phyloP scores from a whole-genome alignment of 192 early-diverging fungal genomes.

The Coemansia sp. region DNA sequence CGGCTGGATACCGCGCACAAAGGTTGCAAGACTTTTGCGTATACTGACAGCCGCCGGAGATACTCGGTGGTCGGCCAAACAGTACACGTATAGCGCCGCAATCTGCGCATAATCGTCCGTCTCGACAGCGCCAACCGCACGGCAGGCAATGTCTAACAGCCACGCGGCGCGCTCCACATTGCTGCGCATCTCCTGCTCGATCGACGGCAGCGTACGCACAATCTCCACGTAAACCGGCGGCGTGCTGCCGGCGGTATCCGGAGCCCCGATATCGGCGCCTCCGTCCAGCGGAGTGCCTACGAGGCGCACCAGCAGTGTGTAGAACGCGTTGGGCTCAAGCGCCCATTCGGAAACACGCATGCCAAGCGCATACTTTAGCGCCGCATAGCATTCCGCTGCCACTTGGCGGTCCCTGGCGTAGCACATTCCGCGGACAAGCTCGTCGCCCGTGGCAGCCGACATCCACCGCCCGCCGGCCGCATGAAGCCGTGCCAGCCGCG shows the following conservation, averaged over 20 bases:
- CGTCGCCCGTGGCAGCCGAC: not conserved
- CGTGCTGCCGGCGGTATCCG: not conserved
- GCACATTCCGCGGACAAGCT: slow-evolving; percentile 1
- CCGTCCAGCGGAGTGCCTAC: not conserved
- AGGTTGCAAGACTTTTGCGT: not conserved
- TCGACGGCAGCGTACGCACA: not conserved
- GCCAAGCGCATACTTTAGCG: not conserved
- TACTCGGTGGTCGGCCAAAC: not conserved
- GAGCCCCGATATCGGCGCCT: too few species aligned
- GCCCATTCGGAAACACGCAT: slow-evolving; percentile 3
- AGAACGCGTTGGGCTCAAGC: not conserved
- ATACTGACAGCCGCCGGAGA: not conserved
- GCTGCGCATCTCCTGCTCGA: not conserved
- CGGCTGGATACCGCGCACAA: not conserved
- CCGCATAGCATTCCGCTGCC: not conserved
- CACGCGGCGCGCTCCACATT: not conserved
- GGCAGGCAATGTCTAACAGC: slow-evolving; percentile 6
- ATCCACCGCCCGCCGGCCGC: not conserved
- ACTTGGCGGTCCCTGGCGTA: not conserved
- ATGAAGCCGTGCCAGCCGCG: slow-evolving; percentile 1
- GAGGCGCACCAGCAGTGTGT: not conserved
- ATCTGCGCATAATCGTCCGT: not conserved
- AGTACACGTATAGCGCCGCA: not conserved
- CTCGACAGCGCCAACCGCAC: not conserved
- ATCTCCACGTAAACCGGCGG: slow-evolving; percentile 8